These are phyloP conservation scores for Arachis stenosperma DNA, from an alignment of 306 rosid genomes.

Conservation along the genomic window DNA sequence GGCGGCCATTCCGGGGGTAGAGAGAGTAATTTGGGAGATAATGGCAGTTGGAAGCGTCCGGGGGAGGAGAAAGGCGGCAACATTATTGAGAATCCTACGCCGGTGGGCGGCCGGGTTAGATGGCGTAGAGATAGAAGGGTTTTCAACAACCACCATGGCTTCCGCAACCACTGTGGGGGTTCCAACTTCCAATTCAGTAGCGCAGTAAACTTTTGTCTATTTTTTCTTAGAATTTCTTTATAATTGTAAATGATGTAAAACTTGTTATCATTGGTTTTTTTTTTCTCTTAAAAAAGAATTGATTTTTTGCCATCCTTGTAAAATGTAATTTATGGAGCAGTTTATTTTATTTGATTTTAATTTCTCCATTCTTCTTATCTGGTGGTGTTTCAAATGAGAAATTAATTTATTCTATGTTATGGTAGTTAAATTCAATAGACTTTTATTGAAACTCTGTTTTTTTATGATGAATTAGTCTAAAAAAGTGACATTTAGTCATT, in stretches of 20 bases:
- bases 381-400: neutral
- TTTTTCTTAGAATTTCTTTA: neutral
- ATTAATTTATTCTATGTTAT: neutral
- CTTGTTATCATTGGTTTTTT: neutral
- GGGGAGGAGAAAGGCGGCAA: conserved; percentile 80
- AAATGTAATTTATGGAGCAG: conserved; percentile 36
- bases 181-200: conserved; percentile 27
- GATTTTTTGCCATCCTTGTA: conserved; percentile 26
- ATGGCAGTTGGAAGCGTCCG: conserved; percentile 80
- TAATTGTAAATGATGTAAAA: conserved; percentile 32
- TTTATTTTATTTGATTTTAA: neutral
- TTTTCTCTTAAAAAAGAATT: neutral
- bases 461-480: too few relatives aligned
- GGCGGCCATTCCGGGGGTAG: conserved; percentile 68
- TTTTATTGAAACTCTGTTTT: too few relatives aligned
- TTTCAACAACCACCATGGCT: conserved; percentile 28
- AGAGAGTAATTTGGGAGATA: conserved; percentile 82
- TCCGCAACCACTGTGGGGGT: conserved; percentile 39
- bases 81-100: conserved; percentile 74
- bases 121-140: conserved; percentile 38
- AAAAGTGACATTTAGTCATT: too few relatives aligned
- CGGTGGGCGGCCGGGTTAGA: conserved; percentile 91
- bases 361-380: conserved; percentile 42
- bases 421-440: neutral
- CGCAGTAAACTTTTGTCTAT: neutral